Percentiles rank a stretch among this genome's conserved stretches.
Evolutionary conservation across 2,329 filamentous ascomycete genomes (phyloP).

Genomic region (Nemania sp.): DNA sequence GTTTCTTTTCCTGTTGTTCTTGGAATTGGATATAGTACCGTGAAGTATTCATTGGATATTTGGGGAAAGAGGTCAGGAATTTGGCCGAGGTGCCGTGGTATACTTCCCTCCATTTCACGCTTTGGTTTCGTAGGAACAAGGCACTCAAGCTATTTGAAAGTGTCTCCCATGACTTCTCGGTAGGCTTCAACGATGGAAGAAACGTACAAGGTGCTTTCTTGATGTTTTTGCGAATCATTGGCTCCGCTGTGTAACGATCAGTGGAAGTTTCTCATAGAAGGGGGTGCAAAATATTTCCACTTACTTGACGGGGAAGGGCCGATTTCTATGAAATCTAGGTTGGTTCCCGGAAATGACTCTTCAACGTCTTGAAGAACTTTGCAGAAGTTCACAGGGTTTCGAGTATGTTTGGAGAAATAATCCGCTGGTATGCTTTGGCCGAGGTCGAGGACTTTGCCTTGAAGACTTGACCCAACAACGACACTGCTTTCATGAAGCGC

Average conservation of each 20-base stretch:
- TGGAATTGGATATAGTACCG: constrained; percentile 22
- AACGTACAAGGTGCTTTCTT: neutral
- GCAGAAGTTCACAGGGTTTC: constrained; percentile 36
- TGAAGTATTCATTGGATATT: constrained; percentile 21
- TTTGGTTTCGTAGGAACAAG: constrained; percentile 3
- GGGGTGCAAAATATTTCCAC: too few species aligned
- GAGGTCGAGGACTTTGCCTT: constrained; percentile 15
- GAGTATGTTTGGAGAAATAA: constrained; percentile 32
- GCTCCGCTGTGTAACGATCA: neutral
- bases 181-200: constrained; percentile 5
- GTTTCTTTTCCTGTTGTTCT: neutral
- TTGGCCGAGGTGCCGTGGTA: constrained; percentile 12
- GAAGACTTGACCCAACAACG: constrained; percentile 27
- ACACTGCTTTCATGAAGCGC: constrained; percentile 5
- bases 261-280: too few species aligned
- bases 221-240: constrained; percentile 11
- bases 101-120: constrained; percentile 23
- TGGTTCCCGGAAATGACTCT: neutral
- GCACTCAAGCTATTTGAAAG: constrained; percentile 15
- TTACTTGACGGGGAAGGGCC: constrained; percentile 24
- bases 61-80: constrained; percentile 17
- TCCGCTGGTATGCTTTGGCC: constrained; percentile 7
- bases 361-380: constrained; percentile 22
- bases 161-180: constrained; percentile 20
- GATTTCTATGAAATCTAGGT: constrained; percentile 28